A percentile compares a stretch with the other conserved stretches of the same genome.
These are phyloP conservation scores for Marvania coccoides DNA, from an alignment of 139 green algal genomes.

Conservation along the genomic window DNA sequence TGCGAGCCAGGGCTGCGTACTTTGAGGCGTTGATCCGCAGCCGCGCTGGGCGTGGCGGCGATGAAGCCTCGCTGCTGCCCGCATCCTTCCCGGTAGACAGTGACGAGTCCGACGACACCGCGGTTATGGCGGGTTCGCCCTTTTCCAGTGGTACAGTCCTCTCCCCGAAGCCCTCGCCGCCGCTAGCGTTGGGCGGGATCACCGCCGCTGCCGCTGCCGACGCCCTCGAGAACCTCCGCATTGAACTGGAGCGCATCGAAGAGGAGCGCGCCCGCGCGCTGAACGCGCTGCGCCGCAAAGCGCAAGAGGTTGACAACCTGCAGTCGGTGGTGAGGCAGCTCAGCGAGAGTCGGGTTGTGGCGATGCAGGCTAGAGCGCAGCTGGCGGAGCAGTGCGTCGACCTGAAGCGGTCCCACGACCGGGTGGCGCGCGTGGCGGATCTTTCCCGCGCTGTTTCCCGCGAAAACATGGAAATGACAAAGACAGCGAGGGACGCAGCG, in stretches of 20 bases:
- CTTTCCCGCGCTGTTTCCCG: slow-evolving; percentile 27
- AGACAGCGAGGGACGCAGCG: background rate
- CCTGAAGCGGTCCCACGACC: slow-evolving; percentile 43
- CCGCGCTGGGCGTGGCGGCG: too few relatives aligned
- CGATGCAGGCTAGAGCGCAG: slow-evolving; percentile 49
- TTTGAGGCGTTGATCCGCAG: slow-evolving; percentile 20
- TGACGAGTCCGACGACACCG: background rate
- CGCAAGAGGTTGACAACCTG: slow-evolving; percentile 30
- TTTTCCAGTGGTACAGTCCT: background rate
- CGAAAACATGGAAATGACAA: slow-evolving; percentile 15
- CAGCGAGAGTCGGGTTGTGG: slow-evolving; percentile 35
- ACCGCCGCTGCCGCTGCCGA: background rate
- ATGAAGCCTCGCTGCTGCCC: too few relatives aligned
- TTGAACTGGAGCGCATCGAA: background rate
- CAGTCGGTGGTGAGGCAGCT: slow-evolving; percentile 34
- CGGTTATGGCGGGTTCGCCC: background rate
- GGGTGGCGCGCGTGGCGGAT: slow-evolving; percentile 31
- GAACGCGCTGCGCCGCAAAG: background rate
- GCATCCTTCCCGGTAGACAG: too few relatives aligned
- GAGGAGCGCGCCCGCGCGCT: background rate
- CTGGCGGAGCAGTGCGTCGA: slow-evolving; percentile 49
- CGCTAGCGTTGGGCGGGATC: background rate
- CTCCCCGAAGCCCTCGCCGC: background rate
- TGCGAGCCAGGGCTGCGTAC: slow-evolving; percentile 10
- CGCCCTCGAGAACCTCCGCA: background rate